A percentile compares a stretch with the other conserved stretches of the same genome.
These are phyloP conservation scores for Kwoniella botswanensis DNA, from an alignment of 768 basidiomycete genomes.

Conservation along the genomic window DNA sequence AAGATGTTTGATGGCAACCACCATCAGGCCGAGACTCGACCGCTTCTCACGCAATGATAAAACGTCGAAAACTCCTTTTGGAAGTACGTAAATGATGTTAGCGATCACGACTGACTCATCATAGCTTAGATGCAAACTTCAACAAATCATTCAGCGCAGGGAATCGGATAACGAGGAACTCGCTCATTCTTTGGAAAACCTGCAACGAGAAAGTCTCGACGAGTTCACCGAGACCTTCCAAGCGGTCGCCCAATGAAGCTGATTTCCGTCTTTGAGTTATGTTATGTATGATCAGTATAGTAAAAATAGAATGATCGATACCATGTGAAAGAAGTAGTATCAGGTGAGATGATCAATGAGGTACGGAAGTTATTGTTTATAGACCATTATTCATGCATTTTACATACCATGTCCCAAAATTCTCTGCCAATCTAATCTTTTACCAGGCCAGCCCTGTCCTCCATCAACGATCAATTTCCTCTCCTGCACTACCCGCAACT, in stretches of 20 bases:
- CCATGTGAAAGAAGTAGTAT: too few species aligned
- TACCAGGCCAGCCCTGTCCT: slow-evolving; percentile 48
- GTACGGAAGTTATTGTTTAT: too few species aligned
- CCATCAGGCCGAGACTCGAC: slow-evolving; percentile 12
- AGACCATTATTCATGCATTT: neutral
- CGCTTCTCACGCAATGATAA: slow-evolving; percentile 4
- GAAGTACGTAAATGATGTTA: slow-evolving; percentile 1
- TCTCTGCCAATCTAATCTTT: slow-evolving; percentile 36
- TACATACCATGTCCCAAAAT: slow-evolving; percentile 7
- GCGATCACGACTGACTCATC: neutral
- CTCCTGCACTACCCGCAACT: slow-evolving; percentile 80
- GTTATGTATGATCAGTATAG: too few species aligned
- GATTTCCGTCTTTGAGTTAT: neutral
- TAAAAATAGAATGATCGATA: too few species aligned
- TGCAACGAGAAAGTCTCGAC: slow-evolving; percentile 1
- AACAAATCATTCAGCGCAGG: neutral
- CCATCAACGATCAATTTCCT: slow-evolving; percentile 63
- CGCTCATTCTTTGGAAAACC: neutral
- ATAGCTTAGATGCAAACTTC: slow-evolving; percentile 10
- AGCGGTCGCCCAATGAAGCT: neutral
- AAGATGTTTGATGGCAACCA: neutral
- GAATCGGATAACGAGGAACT: neutral
- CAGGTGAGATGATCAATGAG: too few species aligned
- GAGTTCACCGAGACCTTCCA: slow-evolving; percentile 4
- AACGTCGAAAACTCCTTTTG: slow-evolving; percentile 12